Conservation (phyloP, 768 basidiomycete species). For the Tricholomella constricta region DNA sequence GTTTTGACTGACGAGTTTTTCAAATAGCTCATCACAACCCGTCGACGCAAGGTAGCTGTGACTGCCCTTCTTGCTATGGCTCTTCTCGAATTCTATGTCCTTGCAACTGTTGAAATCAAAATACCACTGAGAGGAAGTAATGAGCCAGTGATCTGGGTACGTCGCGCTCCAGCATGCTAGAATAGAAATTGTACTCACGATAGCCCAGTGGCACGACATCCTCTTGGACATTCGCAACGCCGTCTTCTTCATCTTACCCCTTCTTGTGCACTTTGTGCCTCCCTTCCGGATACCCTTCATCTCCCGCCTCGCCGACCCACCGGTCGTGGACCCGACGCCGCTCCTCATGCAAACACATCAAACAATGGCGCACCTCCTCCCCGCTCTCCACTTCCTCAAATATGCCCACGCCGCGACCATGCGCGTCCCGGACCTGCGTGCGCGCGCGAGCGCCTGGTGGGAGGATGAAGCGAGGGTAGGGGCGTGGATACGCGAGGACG, state of each 20-base stretch:
- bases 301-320: conserved; percentile 24
- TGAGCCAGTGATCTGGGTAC: conserved; percentile 34
- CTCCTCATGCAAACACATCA: conserved; percentile 28
- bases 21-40: conserved; percentile 28
- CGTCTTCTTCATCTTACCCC: conserved; percentile 60
- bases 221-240: conserved; percentile 54
- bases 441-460: conserved; percentile 59
- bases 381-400: conserved; percentile 55
- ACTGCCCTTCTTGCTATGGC: conserved; percentile 50
- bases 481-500: conserved; percentile 47
- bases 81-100: conserved; percentile 56
- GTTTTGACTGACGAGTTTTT: conserved; percentile 7
- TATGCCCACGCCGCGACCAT: conserved; percentile 58
- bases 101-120: conserved; percentile 47
- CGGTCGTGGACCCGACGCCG: conserved; percentile 21
- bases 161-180: conserved; percentile 10
- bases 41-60: conserved; percentile 44
- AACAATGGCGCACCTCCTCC: conserved; percentile 40
- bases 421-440: conserved; percentile 51
- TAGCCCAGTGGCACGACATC: conserved; percentile 64
- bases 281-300: conserved; percentile 33
- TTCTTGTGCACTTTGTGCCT: conserved; percentile 47
- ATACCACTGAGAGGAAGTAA: conserved; percentile 36
- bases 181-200: background rate
- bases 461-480: conserved; percentile 54